These are phyloP conservation scores for Penicillium polonicum DNA, from an alignment of 2,329 filamentous ascomycete genomes.

Conservation along the genomic window DNA sequence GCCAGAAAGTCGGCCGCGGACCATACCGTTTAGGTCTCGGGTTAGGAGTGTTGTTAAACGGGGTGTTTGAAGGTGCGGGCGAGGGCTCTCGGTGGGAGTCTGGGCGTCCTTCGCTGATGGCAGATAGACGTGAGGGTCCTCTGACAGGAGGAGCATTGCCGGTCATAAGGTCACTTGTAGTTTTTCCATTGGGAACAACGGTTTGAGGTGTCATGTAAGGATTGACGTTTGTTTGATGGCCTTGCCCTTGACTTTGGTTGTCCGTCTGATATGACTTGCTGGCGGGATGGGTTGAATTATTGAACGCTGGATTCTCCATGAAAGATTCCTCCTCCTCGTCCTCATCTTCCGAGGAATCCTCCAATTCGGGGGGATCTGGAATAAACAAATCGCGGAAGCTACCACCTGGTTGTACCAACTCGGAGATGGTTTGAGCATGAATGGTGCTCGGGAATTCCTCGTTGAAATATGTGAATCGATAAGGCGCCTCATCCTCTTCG, in stretches of 20 bases:
- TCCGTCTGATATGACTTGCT: conserved; percentile 11
- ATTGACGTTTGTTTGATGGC: conserved; percentile 5
- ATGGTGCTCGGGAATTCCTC: conserved; percentile 95
- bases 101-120: conserved; percentile 36
- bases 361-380: conserved; percentile 75
- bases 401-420: conserved; percentile 80
- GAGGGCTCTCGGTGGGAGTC: conserved; percentile 31
- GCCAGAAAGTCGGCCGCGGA: conserved; percentile 91
- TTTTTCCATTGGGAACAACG: conserved; percentile 11
- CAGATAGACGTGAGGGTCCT: conserved; percentile 33
- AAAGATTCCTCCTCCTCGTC: conserved; percentile 43
- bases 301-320: conserved; percentile 16
- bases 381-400: conserved; percentile 87
- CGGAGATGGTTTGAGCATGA: conserved; percentile 91
- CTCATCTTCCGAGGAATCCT: conserved; percentile 69
- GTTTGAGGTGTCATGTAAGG: background rate
- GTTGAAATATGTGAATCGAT: conserved; percentile 98
- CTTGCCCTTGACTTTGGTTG: background rate
- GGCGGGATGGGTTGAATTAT: conserved; percentile 5
- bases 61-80: conserved; percentile 22
- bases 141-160: conserved; percentile 8
- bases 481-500: conserved; percentile 84
- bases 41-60: conserved; percentile 21
- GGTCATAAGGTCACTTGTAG: background rate
- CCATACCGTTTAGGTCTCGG: conserved; percentile 60